Percentiles rank a stretch among this genome's conserved stretches.
These are phyloP conservation scores for Phialemoniopsis sp. DNA, from an alignment of 2,329 filamentous ascomycete species.

Conservation along the genomic window DNA sequence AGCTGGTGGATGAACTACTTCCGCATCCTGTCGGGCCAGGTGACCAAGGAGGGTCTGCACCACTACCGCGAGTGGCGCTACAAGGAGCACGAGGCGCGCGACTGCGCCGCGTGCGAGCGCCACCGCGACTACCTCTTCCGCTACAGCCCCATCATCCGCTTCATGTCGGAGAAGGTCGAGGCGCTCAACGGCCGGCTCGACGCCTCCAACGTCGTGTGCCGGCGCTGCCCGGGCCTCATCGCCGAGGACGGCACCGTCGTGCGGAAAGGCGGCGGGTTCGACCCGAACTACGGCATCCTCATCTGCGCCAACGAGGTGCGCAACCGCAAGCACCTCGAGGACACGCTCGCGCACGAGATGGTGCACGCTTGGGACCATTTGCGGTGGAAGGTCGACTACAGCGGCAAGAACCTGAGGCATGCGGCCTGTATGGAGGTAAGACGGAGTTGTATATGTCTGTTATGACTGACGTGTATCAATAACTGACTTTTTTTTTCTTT, in stretches of 20 bases:
- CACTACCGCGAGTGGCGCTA: constrained; percentile 78
- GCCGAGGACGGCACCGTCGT: constrained; percentile 57
- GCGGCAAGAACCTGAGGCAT: constrained; percentile 73
- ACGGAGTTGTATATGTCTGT: neutral
- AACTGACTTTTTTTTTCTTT: neutral
- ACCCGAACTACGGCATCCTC: constrained; percentile 79
- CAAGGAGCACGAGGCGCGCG: constrained; percentile 67
- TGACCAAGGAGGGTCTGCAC: constrained; percentile 64
- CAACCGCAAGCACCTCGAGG: constrained; percentile 78
- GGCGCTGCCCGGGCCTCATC: constrained; percentile 64
- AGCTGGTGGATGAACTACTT: constrained; percentile 82
- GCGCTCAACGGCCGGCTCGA: constrained; percentile 76
- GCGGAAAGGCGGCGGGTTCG: constrained; percentile 71
- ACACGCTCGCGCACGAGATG: constrained; percentile 96
- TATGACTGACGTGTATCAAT: no score
- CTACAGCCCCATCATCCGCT: constrained; percentile 82
- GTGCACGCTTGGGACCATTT: constrained; percentile 94
- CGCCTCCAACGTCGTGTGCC: constrained; percentile 72
- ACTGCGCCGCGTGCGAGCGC: constrained; percentile 78
- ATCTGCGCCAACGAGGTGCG: constrained; percentile 90
- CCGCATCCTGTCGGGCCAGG: constrained; percentile 69
- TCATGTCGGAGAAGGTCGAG: constrained; percentile 76
- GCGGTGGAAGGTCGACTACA: constrained; percentile 83
- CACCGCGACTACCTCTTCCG: constrained; percentile 79
- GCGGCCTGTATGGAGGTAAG: constrained; percentile 88